Percentiles rank a stretch among this genome's conserved stretches.
These are phyloP conservation scores for Coemansia sp. DNA, from an alignment of 192 early-diverging fungal genomes.

Conservation along the genomic window DNA sequence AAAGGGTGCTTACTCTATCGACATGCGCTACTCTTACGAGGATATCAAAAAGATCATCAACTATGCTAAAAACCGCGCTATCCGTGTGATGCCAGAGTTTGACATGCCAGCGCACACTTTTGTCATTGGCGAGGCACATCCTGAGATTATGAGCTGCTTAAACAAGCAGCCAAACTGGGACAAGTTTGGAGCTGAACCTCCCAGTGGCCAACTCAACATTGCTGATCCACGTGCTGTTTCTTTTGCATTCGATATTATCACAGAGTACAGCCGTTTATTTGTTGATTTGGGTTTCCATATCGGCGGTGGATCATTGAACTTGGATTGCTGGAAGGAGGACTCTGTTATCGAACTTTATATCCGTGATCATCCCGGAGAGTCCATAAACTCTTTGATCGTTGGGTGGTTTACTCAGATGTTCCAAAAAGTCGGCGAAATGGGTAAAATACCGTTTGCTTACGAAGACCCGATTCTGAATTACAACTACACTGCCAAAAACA, in stretches of 20 bases:
- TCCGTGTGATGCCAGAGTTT: slow-evolving; percentile 86
- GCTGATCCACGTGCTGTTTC: slow-evolving; percentile 60
- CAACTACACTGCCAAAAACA: slow-evolving; percentile 57
- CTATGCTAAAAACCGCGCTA: slow-evolving; percentile 70
- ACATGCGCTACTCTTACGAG: slow-evolving; percentile 65
- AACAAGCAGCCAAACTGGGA: slow-evolving; percentile 61
- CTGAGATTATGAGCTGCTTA: slow-evolving; percentile 60
- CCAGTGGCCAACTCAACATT: slow-evolving; percentile 79
- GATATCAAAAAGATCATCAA: slow-evolving; percentile 69
- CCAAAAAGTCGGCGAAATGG: slow-evolving; percentile 52
- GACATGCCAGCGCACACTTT: slow-evolving; percentile 79
- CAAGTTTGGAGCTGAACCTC: slow-evolving; percentile 63
- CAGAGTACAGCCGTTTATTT: slow-evolving; percentile 66
- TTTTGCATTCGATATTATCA: slow-evolving; percentile 61
- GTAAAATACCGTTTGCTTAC: slow-evolving; percentile 69
- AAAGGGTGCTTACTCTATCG: slow-evolving; percentile 62
- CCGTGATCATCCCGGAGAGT: slow-evolving; percentile 46
- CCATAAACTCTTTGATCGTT: slow-evolving; percentile 30
- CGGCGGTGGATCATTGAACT: slow-evolving; percentile 67
- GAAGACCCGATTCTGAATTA: slow-evolving; percentile 63
- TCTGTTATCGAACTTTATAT: slow-evolving; percentile 40
- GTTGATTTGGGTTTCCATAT: slow-evolving; percentile 67
- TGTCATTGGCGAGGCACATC: slow-evolving; percentile 53
- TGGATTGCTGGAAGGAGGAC: slow-evolving; percentile 64
- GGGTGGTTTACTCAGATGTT: slow-evolving; percentile 34